These are phyloP conservation scores for Crithidia bombi DNA, from an alignment of 208 protist genomes.

Conservation along the genomic window DNA sequence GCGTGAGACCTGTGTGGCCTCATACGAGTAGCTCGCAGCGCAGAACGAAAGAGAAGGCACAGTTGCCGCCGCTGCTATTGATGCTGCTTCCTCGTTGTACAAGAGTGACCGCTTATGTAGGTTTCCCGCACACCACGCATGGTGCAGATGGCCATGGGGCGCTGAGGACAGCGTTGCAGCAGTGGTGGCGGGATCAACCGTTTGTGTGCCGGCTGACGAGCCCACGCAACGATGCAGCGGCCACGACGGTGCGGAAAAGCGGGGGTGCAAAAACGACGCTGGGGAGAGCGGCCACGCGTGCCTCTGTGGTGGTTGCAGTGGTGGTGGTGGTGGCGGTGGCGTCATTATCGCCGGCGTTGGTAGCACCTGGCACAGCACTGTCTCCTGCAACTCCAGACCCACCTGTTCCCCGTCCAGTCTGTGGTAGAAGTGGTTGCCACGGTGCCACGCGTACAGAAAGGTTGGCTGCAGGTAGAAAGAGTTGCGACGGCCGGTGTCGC, in stretches of 20 bases:
- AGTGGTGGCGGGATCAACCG: too few species aligned
- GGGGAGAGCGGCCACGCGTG: too few species aligned
- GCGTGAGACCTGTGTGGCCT: conserved; percentile 23
- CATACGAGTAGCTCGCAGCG: conserved; percentile 19
- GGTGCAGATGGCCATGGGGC: too few species aligned
- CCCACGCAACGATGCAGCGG: too few species aligned
- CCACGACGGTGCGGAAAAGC: not conserved
- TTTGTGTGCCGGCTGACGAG: too few species aligned
- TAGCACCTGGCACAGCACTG: conserved; percentile 22
- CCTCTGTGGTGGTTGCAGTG: too few species aligned
- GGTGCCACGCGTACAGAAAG: conserved; percentile 34
- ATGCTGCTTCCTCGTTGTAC: conserved; percentile 8
- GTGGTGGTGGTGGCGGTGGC: too few species aligned
- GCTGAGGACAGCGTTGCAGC: too few species aligned
- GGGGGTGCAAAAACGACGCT: not conserved
- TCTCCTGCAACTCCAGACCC: conserved; percentile 34
- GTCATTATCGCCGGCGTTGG: not conserved
- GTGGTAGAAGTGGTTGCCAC: conserved; percentile 20
- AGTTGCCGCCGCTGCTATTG: not conserved
- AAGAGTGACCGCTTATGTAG: not conserved
- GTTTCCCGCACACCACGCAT: not conserved
- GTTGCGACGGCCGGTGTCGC: conserved; percentile 28
- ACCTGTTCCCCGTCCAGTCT: conserved; percentile 20
- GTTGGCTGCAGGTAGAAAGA: conserved; percentile 23
- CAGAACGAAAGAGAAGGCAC: not conserved